phyloP scores from a whole-genome alignment of 352 stramenopile species.

The Pythium rishiriense region DNA sequence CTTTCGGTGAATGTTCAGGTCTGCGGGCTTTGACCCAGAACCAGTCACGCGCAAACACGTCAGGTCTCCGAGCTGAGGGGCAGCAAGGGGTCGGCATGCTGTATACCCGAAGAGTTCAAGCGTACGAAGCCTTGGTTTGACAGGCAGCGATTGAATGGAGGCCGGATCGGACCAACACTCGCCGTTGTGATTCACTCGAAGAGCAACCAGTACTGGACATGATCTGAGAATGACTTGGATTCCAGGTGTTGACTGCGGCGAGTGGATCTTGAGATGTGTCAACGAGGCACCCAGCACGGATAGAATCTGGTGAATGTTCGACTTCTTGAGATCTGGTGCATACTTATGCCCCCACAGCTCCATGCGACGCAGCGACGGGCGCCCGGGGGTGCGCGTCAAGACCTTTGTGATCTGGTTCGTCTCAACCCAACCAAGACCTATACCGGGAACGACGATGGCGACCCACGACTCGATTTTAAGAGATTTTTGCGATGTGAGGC shows the following conservation, averaged over 20 bases:
- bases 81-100: no score
- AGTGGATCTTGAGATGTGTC: neutral
- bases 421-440: neutral
- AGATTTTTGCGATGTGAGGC: neutral
- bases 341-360: neutral
- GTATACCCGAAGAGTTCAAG: no score
- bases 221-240: neutral
- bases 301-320: neutral
- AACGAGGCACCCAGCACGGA: neutral
- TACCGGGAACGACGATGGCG: neutral
- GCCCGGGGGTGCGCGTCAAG: neutral
- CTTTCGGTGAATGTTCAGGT: no score
- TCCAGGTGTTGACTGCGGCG: neutral
- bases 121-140: no score
- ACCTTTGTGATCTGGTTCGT: neutral
- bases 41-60: no score
- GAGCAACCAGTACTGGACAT: neutral
- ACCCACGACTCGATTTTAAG: neutral
- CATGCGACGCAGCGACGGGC: neutral
- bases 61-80: no score
- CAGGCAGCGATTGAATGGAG: no score
- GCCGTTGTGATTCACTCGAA: neutral
- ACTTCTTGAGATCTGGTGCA: neutral
- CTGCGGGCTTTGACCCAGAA: no score
- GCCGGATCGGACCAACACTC: neutral